Base-by-base conservation (phyloP, 2,329 filamentous ascomycete genomes). In the Colletotrichum graminicola region DNA sequence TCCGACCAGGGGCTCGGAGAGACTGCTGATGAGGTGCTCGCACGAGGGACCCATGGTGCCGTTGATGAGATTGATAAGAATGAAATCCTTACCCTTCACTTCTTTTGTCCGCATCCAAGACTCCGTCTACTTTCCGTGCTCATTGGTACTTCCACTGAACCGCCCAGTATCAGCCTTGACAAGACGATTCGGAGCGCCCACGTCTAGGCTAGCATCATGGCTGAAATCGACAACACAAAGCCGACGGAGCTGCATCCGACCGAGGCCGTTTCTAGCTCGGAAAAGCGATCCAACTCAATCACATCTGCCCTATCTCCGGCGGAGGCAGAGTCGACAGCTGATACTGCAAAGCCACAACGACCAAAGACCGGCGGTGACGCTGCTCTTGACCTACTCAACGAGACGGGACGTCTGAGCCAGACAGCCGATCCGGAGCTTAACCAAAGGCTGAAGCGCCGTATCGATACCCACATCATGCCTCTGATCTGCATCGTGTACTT, bases 401-500 rank as follows among this genome's bases (percentile, higher is more conserved):
- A 71, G 10, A 67, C 68, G 4, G 68, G 68, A 14, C 59, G 64
- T 4, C 45, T 71, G n/a, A 52, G 52, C 29, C 63, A 51, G 26
- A 52, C 64, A 12, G 60, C 73, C 26, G 74, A 76, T 47, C 73
- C 72, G 2, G 73, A 73, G 32, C 62, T 74, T 36, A 76, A 75
- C 18, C 80, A 78, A 36, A 78, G 77, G 5, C 83, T 89, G 2
- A 72, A 90, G 66, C 80, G 83, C 32, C 89, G 89, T 76, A 89
- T 91, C 70, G 89, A 91, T 76, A 80, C 79, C 73, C 80, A 81
- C 23, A 79, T 91, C 14, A 84, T 90, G n/a, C 87, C 89, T 0
- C 78, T 90, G 10, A 78, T 90, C 11, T 89, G 89, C 71, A 74
- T 85, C 51, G 89, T 86, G 0, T 90, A 90, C 75, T 86, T 86